phyloP scores from a whole-genome alignment of 2,329 filamentous ascomycete species.

The Xylariaceae sp. region DNA sequence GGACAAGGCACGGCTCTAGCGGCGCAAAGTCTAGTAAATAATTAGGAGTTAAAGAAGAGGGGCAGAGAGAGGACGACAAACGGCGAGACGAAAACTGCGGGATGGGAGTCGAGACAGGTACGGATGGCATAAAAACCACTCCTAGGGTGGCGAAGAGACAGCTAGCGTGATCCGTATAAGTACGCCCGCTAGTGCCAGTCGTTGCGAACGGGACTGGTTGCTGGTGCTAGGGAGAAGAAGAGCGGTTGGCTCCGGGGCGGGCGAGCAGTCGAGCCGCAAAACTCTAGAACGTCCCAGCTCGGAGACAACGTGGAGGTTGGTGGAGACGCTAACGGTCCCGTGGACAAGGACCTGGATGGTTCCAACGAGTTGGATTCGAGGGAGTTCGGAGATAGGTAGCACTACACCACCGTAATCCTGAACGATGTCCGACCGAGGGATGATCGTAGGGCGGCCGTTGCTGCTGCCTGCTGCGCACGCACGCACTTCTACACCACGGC shows the following conservation, averaged over 20 bases:
- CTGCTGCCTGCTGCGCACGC: not conserved
- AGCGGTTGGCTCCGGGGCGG: not conserved
- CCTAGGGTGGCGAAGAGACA: conserved; percentile 7
- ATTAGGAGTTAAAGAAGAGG: not conserved
- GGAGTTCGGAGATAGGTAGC: not conserved
- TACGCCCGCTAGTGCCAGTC: not conserved
- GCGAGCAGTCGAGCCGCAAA: not conserved
- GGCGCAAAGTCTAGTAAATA: conserved; percentile 5
- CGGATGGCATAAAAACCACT: conserved; percentile 13
- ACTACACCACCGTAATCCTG: not conserved
- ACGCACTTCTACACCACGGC: not conserved
- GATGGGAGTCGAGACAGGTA: conserved; percentile 1
- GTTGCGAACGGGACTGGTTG: too few species aligned
- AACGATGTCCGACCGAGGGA: not conserved
- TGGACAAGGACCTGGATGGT: conserved; percentile 7
- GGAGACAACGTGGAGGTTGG: not conserved
- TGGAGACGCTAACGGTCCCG: conserved; percentile 17
- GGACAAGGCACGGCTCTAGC: conserved; percentile 8
- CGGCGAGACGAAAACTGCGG: conserved; percentile 2
- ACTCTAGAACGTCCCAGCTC: conserved; percentile 10
- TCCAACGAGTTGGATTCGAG: conserved; percentile 17
- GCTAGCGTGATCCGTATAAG: not conserved
- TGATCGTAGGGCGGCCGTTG: not conserved
- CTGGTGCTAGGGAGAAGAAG: conserved; percentile 1
- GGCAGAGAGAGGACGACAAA: conserved; percentile 7